phyloP scores from a whole-genome alignment of 345 rosid species.

The Sonneratia caseolaris region DNA sequence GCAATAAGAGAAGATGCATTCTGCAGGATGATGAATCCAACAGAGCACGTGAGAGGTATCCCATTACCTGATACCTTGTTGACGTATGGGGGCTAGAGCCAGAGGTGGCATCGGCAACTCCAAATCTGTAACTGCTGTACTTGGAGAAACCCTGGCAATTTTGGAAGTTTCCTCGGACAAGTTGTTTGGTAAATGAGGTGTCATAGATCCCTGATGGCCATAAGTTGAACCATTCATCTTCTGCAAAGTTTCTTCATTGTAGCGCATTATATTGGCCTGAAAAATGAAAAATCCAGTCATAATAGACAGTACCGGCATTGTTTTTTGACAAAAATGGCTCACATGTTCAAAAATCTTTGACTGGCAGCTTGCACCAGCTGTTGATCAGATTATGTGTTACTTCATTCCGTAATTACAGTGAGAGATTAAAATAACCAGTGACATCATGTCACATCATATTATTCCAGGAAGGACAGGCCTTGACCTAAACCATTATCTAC shows the following conservation, averaged over 20 bases:
- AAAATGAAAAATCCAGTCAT: constrained; percentile 1
- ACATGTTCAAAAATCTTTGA: background rate
- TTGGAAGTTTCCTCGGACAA: constrained; percentile 20
- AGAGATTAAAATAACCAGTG: background rate
- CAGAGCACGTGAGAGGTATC: background rate
- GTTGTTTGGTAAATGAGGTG: constrained; percentile 36
- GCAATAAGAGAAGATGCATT: background rate
- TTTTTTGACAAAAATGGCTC: background rate
- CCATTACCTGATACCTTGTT: constrained; percentile 57
- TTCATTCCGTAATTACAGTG: background rate
- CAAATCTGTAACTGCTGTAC: constrained; percentile 42
- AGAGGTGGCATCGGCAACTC: constrained; percentile 94
- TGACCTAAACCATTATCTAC: background rate
- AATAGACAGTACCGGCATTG: background rate
- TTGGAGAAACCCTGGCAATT: constrained; percentile 24
- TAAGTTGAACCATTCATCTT: constrained; percentile 32
- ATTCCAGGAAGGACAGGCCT: background rate
- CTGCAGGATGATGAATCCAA: background rate
- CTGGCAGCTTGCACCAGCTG: background rate
- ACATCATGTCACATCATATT: background rate
- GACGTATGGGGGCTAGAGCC: constrained; percentile 52
- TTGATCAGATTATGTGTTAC: background rate
- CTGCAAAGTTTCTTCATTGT: constrained; percentile 59
- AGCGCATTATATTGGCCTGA: constrained; percentile 72
- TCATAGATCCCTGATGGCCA: constrained; percentile 35